Percentiles rank a stretch among this genome's conserved stretches.
Conservation (phyloP, 1,139 yeast genomes). For the Hyphopichia burtonii region DNA sequence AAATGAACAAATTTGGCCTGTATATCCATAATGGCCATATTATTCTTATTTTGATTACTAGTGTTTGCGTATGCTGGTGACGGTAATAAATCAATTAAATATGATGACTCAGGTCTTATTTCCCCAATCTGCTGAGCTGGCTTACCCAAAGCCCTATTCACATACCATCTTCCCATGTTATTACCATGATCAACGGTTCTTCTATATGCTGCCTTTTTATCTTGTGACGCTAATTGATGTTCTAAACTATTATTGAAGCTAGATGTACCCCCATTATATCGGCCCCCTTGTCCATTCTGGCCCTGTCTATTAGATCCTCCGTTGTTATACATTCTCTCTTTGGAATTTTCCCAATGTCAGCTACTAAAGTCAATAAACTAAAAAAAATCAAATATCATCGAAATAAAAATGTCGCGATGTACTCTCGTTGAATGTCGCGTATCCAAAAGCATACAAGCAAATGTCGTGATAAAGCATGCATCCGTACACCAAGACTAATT, state of each 20-base stretch:
- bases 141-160: conserved; percentile 57
- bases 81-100: conserved; percentile 70
- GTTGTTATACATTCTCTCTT: background rate
- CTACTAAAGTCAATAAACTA: no score
- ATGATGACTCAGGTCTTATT: conserved; percentile 76
- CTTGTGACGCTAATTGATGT: conserved; percentile 46
- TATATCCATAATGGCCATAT: conserved; percentile 53
- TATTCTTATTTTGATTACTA: conserved; percentile 27
- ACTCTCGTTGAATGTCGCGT: no score
- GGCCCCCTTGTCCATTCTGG: background rate
- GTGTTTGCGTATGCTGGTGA: conserved; percentile 55
- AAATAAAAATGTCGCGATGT: no score
- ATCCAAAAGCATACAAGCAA: no score
- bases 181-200: conserved; percentile 90
- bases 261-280: background rate
- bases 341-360: no score
- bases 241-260: conserved; percentile 34
- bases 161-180: conserved; percentile 71
- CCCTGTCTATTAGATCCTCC: background rate
- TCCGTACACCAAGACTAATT: no score
- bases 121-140: conserved; percentile 50
- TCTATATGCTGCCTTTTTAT: conserved; percentile 60
- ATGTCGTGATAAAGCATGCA: no score
- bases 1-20: conserved; percentile 87
- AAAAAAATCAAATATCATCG: no score